Conservation (phyloP, 2,329 filamentous ascomycete genomes). For the Calonectria pteridis region DNA sequence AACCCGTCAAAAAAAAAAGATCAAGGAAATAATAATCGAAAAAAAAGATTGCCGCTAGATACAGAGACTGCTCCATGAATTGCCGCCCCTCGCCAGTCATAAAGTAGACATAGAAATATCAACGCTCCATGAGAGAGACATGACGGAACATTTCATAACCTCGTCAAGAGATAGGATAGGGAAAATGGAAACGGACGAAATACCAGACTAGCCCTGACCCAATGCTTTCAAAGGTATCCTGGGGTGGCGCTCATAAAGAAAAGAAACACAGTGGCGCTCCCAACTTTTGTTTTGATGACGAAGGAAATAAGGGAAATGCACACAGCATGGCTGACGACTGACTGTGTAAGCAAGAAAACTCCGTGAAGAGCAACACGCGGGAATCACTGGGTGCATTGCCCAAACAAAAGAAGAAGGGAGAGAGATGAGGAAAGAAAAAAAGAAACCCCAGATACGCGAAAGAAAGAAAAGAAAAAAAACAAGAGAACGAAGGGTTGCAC, state of each 20-base stretch:
- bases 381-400: constrained; percentile 40
- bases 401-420: constrained; percentile 41
- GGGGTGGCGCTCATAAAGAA: constrained; percentile 44
- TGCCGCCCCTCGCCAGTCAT: constrained; percentile 40
- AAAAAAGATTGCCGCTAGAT: constrained; percentile 43
- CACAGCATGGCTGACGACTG: constrained; percentile 32
- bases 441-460: constrained; percentile 36
- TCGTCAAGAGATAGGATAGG: constrained; percentile 38
- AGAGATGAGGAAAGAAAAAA: constrained; percentile 33
- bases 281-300: constrained; percentile 41
- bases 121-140: constrained; percentile 42
- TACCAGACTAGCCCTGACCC: constrained; percentile 41
- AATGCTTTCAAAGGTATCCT: constrained; percentile 48
- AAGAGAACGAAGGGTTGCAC: constrained; percentile 35
- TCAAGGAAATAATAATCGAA: constrained; percentile 29
- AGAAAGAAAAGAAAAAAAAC: constrained; percentile 40
- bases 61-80: constrained; percentile 42
- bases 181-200: constrained; percentile 38
- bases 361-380: constrained; percentile 39
- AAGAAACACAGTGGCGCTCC: constrained; percentile 41
- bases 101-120: constrained; percentile 40
- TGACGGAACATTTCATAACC: constrained; percentile 43
- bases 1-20: constrained; percentile 34
- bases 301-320: constrained; percentile 38
- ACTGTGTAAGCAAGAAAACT: constrained; percentile 45